Conservation (phyloP, 2,329 filamentous ascomycete genomes). For the Hymenoscyphus albidus region DNA sequence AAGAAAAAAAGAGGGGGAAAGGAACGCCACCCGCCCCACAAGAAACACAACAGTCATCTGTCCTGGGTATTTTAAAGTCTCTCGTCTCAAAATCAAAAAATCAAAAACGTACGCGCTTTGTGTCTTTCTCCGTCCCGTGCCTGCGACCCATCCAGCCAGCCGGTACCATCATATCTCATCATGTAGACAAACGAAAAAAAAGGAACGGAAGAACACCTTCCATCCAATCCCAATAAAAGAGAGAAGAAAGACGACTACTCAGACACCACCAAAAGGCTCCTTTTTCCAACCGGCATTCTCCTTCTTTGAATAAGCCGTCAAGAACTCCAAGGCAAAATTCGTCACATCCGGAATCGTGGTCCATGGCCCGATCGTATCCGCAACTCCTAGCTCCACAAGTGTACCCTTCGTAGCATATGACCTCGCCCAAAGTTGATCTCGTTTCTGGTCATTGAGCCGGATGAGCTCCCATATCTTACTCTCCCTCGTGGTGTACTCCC, state of each 20-base stretch:
- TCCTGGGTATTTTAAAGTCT: too few relatives aligned
- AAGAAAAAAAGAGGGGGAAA: too few relatives aligned
- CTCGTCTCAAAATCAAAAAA: not conserved
- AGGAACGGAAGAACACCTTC: too few relatives aligned
- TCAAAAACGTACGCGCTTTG: not conserved
- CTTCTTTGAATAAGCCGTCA: conserved; percentile 44
- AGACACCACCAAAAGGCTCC: conserved; percentile 8
- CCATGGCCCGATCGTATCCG: conserved; percentile 36
- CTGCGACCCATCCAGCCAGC: not conserved
- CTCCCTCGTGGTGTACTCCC: conserved; percentile 5
- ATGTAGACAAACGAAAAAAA: not conserved
- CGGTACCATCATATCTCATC: not conserved
- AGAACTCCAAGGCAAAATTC: conserved; percentile 41
- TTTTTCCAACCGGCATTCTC: conserved; percentile 39
- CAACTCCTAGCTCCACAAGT: conserved; percentile 38
- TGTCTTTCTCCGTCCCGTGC: not conserved
- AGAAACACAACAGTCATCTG: too few relatives aligned
- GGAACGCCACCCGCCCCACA: too few relatives aligned
- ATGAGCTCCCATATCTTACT: conserved; percentile 33
- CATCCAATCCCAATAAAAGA: not conserved
- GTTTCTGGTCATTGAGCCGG: conserved; percentile 26
- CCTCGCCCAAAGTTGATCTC: conserved; percentile 29
- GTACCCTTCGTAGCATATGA: conserved; percentile 27
- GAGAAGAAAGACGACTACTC: not conserved
- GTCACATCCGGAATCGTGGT: conserved; percentile 43